phyloP scores from a whole-genome alignment of 352 stramenopile genomes.

The Pilasporangium apinafurcum region DNA sequence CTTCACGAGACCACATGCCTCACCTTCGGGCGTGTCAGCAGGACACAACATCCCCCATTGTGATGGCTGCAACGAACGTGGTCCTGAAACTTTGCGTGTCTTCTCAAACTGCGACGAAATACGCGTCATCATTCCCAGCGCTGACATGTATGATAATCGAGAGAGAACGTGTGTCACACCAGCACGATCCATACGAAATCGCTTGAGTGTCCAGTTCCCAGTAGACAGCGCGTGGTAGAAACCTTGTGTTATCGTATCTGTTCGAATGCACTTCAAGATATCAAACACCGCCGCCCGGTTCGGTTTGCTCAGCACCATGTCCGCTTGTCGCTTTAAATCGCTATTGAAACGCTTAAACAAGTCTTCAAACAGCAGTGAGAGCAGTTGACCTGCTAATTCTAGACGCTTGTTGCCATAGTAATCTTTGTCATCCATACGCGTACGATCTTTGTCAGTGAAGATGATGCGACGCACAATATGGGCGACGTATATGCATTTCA shows the following conservation, averaged over 20 bases:
- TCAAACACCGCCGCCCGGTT: slow-evolving; percentile 98
- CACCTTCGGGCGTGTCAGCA: slow-evolving; percentile 98
- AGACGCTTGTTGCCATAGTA: slow-evolving; percentile 99
- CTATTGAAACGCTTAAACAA: slow-evolving; percentile 98
- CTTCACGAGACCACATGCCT: slow-evolving; percentile 99
- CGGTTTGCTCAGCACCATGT: slow-evolving; percentile 97
- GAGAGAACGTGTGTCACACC: slow-evolving; percentile 97
- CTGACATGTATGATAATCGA: slow-evolving; percentile 97
- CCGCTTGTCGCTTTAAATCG: slow-evolving; percentile 96
- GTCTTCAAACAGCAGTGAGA: slow-evolving; percentile 99
- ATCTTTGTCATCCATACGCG: slow-evolving; percentile 97
- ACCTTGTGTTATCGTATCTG: slow-evolving; percentile 97
- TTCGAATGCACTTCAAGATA: slow-evolving; percentile 96
- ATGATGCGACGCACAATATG: slow-evolving; percentile 95
- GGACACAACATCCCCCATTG: slow-evolving; percentile 99
- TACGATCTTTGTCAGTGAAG: slow-evolving; percentile 83
- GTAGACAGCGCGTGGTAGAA: slow-evolving; percentile 84
- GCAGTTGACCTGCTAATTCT: slow-evolving; percentile 97
- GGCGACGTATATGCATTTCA: slow-evolving; percentile 97
- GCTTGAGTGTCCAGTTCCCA: slow-evolving; percentile 99
- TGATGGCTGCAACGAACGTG: slow-evolving; percentile 95
- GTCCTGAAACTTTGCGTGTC: slow-evolving; percentile 97
- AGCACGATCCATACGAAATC: slow-evolving; percentile 99
- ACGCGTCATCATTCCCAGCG: slow-evolving; percentile 99
- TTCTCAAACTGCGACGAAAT: slow-evolving; percentile 99